Evolutionary conservation across 257 asterid genomes (phyloP), one percentile per base, ranked within the genome.

Genomic region (Cinchona pubescens): DNA sequence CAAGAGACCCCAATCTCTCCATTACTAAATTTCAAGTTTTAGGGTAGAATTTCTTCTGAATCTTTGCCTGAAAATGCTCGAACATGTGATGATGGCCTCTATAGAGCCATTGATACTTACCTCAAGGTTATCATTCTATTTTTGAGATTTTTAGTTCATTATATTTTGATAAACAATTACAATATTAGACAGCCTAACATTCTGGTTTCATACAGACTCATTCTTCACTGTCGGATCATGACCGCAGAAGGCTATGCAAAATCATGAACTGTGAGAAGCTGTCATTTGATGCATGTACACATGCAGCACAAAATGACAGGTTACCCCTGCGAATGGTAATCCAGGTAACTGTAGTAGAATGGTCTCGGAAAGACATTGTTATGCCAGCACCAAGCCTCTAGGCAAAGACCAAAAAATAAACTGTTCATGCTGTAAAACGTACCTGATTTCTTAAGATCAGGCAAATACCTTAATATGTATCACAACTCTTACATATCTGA

Each of bases 261-360:
- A 86, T 87, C 82, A 90, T 91, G 93, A 86, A 90, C 69, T 84
- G 93, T 30, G 86, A 82, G 76, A 93, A 91, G 92, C 92, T 93
- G 78, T 93, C 98, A 71, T 79, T 76, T 69, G 98, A 93, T 82
- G 98, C 93, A 75, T 86, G 96, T 55, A 83, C 85, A 73, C 98
- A 93, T 81, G 97, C 95, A 56, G 93, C 97, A 69, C 97, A 93
- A 69, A 93, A 93, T 75, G 96, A 93, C 27, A 86, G 98, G 78
- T 69, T 93, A 87, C 97, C 97, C 34, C 84, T 91, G 68, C 81
- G 98, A 85, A 93, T 91, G 38, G 72, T 85, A 51, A 91, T 88
- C 76, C 96, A 93, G 97, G 97, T 93, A 87, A 73, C 51, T 73
- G 64, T 75, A 45, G 35, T 21, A 25, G 43, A 60, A n/a, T 68